Percentiles rank a stretch among this genome's conserved stretches.
Conservation (phyloP, 768 basidiomycete species). For the Xerocomus spinulosus region DNA sequence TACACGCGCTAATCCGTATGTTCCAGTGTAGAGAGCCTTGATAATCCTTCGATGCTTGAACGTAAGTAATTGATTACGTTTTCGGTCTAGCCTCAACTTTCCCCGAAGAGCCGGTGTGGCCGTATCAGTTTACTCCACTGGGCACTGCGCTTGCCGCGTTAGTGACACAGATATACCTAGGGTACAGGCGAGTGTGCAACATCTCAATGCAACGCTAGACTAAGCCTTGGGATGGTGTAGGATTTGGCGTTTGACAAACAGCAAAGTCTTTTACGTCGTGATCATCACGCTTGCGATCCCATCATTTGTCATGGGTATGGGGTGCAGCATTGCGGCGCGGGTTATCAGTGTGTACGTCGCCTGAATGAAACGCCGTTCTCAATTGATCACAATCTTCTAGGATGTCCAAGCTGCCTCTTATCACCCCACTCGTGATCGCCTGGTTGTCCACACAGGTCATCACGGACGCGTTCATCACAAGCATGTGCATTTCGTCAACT, state of each 20-base stretch:
- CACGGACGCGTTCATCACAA: slow-evolving; percentile 41
- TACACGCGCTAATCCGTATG: not conserved
- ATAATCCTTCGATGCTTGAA: slow-evolving; percentile 10
- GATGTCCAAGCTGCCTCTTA: slow-evolving; percentile 36
- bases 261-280: slow-evolving; percentile 26
- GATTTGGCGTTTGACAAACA: slow-evolving; percentile 13
- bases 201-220: not conserved
- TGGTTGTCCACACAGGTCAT: slow-evolving; percentile 46
- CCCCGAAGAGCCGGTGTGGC: slow-evolving; percentile 39
- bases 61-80: not conserved
- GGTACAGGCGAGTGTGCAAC: slow-evolving; percentile 34
- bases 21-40: slow-evolving; percentile 9
- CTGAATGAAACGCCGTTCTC: not conserved
- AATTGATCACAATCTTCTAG: slow-evolving; percentile 20
- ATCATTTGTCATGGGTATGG: slow-evolving; percentile 41
- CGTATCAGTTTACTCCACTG: slow-evolving; percentile 46
- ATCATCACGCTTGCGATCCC: slow-evolving; percentile 35
- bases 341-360: slow-evolving; percentile 36
- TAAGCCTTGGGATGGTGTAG: slow-evolving; percentile 1
- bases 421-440: slow-evolving; percentile 39
- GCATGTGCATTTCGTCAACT: slow-evolving; percentile 21
- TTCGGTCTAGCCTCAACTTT: not conserved
- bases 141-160: slow-evolving; percentile 45
- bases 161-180: slow-evolving; percentile 48
- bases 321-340: slow-evolving; percentile 40